Conservation (phyloP, 208 protist genomes). For the Leishmania braziliensis region DNA sequence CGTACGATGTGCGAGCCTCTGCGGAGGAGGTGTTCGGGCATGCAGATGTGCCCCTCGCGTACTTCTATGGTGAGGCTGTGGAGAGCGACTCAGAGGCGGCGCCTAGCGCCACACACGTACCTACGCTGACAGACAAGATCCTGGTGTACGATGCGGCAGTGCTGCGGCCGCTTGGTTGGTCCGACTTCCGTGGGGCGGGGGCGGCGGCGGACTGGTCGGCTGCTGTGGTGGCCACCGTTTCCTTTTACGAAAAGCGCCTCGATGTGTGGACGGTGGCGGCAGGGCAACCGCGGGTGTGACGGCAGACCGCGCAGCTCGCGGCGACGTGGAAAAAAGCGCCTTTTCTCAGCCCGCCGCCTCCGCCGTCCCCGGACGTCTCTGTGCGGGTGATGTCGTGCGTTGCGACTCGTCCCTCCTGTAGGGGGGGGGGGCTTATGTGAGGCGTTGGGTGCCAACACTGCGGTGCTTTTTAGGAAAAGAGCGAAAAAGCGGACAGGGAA, state of each 20-base stretch:
- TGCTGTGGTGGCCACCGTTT: conserved; percentile 55
- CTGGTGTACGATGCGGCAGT: conserved; percentile 83
- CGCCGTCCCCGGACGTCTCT: not conserved
- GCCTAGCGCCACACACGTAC: not conserved
- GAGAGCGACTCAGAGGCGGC: conserved; percentile 5
- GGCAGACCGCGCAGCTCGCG: not conserved
- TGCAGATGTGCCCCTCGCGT: conserved; percentile 17
- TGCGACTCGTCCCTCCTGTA: not conserved
- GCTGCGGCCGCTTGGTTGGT: conserved; percentile 13
- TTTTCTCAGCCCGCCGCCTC: not conserved
- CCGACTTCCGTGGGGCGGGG: not conserved
- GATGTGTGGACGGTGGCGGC: conserved; percentile 53
- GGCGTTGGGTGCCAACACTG: not conserved
- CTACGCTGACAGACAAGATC: conserved; percentile 33
- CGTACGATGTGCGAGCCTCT: conserved; percentile 45
- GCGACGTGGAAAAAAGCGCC: not conserved
- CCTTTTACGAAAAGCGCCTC: conserved; percentile 81
- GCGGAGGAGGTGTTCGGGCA: conserved; percentile 45
- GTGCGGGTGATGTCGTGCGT: not conserved
- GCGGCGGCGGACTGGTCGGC: not conserved
- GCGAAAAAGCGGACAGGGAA: not conserved
- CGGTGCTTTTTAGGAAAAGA: too few species aligned
- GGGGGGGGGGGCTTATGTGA: too few species aligned
- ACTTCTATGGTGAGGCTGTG: conserved; percentile 19
- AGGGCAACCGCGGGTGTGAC: not conserved